Conservation (phyloP, 371 early-diverging fungal species). For the Mucor plumbeus region DNA sequence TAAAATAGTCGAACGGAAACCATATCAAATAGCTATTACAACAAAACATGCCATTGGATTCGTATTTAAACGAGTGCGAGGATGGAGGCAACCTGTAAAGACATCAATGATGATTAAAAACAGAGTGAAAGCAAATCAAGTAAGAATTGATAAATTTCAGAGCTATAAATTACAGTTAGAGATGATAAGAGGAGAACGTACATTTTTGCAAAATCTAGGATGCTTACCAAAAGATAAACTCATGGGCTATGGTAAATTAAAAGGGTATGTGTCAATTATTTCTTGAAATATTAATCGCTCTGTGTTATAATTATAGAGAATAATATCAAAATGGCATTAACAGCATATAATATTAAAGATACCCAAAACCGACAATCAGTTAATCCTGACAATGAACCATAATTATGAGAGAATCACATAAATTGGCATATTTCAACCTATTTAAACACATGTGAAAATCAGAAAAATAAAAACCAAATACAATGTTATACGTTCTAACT, state of each 20-base stretch:
- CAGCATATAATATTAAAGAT: neutral
- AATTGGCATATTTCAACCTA: no score
- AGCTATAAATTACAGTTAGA: slow-evolving; percentile 11
- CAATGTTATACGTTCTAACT: no score
- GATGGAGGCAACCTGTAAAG: slow-evolving; percentile 32
- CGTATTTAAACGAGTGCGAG: slow-evolving; percentile 31
- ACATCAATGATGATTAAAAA: slow-evolving; percentile 36
- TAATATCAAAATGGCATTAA: neutral
- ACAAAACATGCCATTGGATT: slow-evolving; percentile 14
- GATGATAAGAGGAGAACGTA: slow-evolving; percentile 19
- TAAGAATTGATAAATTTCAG: slow-evolving; percentile 8
- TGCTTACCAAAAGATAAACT: slow-evolving; percentile 17
- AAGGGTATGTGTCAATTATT: neutral
- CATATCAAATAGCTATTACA: slow-evolving; percentile 25
- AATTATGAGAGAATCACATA: no score
- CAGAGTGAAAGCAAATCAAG: slow-evolving; percentile 20
- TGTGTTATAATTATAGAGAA: neutral
- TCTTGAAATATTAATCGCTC: neutral
- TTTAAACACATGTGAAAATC: no score
- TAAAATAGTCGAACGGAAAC: slow-evolving; percentile 20
- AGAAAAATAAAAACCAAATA: no score
- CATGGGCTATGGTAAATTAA: slow-evolving; percentile 14
- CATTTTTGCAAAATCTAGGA: slow-evolving; percentile 15
- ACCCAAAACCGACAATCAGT: neutral
- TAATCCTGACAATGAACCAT: neutral